A percentile compares a stretch with the other conserved stretches of the same genome.
Conservation (phyloP, 2,329 filamentous ascomycete genomes). For the Chrysosphaeria jannelii region DNA sequence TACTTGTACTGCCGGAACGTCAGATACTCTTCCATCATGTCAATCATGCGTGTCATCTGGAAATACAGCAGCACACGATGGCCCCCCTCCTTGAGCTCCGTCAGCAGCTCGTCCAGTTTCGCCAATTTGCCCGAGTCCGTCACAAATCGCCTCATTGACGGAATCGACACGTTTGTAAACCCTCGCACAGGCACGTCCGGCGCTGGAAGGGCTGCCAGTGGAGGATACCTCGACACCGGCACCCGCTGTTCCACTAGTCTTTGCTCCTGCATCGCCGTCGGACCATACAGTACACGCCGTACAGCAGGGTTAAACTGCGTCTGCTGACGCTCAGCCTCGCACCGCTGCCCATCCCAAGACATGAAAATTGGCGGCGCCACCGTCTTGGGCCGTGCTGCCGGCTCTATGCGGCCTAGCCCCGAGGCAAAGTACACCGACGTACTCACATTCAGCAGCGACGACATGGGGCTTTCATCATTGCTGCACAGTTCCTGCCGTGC, state of each 20-base stretch:
- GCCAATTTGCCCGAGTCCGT: conserved; percentile 93
- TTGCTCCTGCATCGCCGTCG: conserved; percentile 32
- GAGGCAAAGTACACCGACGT: conserved; percentile 30
- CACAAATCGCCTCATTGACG: conserved; percentile 91
- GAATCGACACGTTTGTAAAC: conserved; percentile 75
- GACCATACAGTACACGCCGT: conserved; percentile 45
- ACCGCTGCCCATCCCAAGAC: conserved; percentile 35
- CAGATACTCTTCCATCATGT: conserved; percentile 95
- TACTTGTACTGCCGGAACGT: conserved; percentile 99
- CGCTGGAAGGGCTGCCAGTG: conserved; percentile 34
- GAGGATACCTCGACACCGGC: conserved; percentile 31
- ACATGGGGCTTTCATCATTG: conserved; percentile 45
- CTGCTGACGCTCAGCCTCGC: conserved; percentile 34
- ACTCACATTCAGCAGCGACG: conserved; percentile 52
- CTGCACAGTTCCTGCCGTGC: too few relatives aligned
- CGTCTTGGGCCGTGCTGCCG: conserved; percentile 47
- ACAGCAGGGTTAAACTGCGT: conserved; percentile 52
- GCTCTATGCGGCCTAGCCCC: conserved; percentile 51
- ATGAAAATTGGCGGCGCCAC: conserved; percentile 69
- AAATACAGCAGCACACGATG: conserved; percentile 94
- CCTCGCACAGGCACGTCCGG: conserved; percentile 57
- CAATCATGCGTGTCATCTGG: conserved; percentile 99
- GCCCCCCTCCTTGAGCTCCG: conserved; percentile 66
- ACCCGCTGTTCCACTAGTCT: conserved; percentile 45
- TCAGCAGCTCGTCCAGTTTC: conserved; percentile 62